Percentiles rank a stretch among this genome's conserved stretches.
These are phyloP conservation scores for Cyclospora cayetanensis DNA, from an alignment of 169 alveolate species.

Conservation along the genomic window DNA sequence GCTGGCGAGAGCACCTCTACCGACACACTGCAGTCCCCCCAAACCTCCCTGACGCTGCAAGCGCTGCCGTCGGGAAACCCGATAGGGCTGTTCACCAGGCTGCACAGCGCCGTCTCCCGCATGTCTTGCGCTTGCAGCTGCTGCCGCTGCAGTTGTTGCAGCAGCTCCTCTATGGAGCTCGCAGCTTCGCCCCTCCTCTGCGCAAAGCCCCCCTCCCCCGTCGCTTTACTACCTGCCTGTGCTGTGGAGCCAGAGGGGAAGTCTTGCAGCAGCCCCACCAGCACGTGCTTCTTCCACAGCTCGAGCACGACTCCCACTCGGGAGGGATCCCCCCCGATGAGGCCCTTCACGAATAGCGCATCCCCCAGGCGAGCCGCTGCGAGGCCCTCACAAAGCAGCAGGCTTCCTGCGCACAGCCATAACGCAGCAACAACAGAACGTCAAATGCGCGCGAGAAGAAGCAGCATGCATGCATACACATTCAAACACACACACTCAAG, in stretches of 20 bases:
- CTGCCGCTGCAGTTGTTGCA: neutral
- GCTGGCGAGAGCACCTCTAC: neutral
- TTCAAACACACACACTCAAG: neutral
- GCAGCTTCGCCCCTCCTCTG: neutral
- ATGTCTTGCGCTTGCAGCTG: neutral
- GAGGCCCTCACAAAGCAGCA: neutral
- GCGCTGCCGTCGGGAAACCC: neutral
- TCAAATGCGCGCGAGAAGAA: neutral
- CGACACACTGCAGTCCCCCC: neutral
- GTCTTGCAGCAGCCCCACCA: neutral
- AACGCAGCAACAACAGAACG: neutral
- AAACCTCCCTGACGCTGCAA: neutral
- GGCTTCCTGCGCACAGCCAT: neutral
- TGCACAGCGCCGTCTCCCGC: neutral
- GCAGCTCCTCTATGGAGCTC: neutral
- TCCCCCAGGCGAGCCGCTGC: neutral
- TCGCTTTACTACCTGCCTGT: neutral
- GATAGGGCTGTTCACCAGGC: too few relatives aligned
- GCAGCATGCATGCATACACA: neutral
- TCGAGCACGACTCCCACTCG: neutral
- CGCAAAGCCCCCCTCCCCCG: neutral
- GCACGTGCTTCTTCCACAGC: neutral
- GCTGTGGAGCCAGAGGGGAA: neutral
- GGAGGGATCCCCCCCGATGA: neutral
- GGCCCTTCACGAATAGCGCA: neutral